phyloP scores from a whole-genome alignment of 2,329 filamentous ascomycete species.

The Beauveria pseudobassiana region DNA sequence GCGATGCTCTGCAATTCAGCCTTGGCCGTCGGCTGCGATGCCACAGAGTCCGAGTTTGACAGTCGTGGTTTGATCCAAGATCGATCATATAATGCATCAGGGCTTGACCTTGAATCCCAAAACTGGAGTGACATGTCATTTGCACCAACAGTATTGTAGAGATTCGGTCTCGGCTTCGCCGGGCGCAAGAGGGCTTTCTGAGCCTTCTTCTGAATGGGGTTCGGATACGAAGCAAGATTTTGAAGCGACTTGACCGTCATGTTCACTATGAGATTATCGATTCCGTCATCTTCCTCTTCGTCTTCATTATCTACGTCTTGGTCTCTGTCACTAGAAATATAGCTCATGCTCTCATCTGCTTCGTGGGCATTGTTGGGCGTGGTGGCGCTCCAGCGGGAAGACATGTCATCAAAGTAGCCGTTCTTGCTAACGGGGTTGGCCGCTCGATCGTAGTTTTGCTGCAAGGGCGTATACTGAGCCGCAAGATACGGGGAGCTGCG shows the following conservation, averaged over 20 bases:
- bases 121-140: background rate
- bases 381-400: background rate
- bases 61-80: slow-evolving; percentile 1
- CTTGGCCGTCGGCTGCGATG: slow-evolving; percentile 6
- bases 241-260: slow-evolving; percentile 41
- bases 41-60: slow-evolving; percentile 7
- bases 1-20: slow-evolving; percentile 2
- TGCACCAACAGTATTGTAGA: background rate
- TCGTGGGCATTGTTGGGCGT: background rate
- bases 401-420: slow-evolving; percentile 5
- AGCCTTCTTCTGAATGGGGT: slow-evolving; percentile 45
- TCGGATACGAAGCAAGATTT: slow-evolving; percentile 48
- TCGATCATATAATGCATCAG: background rate
- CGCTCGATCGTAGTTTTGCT: slow-evolving; percentile 47
- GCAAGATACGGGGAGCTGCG: slow-evolving; percentile 18
- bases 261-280: slow-evolving; percentile 27
- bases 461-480: slow-evolving; percentile 42
- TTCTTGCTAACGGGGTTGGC: slow-evolving; percentile 28
- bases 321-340: background rate
- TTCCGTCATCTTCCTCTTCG: slow-evolving; percentile 21
- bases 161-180: slow-evolving; percentile 17
- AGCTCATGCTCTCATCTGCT: background rate
- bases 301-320: slow-evolving; percentile 21
- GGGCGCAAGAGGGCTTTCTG: slow-evolving; percentile 36
- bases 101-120: background rate